phyloP scores from a whole-genome alignment of 148 eudicot species.

The Heliosperma pusillum region DNA sequence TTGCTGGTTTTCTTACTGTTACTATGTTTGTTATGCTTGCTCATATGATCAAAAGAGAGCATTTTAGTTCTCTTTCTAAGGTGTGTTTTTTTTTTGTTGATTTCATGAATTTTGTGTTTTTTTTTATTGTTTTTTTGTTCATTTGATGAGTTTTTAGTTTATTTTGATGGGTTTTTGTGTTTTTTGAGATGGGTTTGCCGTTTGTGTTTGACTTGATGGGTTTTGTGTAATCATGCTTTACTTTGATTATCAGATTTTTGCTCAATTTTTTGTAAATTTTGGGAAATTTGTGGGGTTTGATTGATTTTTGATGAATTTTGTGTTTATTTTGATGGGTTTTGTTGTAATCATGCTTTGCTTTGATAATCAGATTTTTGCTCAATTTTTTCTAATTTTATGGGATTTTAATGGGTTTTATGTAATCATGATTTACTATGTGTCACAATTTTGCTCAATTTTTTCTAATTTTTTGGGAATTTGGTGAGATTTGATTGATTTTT shows the following conservation, averaged over 20 bases:
- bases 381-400: neutral
- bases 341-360: neutral
- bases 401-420: too few species aligned
- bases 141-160: neutral
- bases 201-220: neutral
- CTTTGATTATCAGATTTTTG: neutral
- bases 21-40: constrained; percentile 97
- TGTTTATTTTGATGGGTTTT: neutral
- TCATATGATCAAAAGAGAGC: constrained; percentile 82
- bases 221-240: neutral
- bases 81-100: neutral
- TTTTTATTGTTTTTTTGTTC: neutral
- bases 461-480: neutral
- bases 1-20: constrained; percentile 83
- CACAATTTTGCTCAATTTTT: constrained; percentile 1
- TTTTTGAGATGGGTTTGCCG: neutral
- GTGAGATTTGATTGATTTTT: neutral
- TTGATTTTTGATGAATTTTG: constrained; percentile 5
- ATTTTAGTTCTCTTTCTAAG: constrained; percentile 38
- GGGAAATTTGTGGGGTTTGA: neutral
- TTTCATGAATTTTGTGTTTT: neutral
- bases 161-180: constrained; percentile 8
- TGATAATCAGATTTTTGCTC: neutral
- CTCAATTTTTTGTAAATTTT: neutral
- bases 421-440: too few species aligned